These are phyloP conservation scores for Rhododendron kiyosumense DNA, from an alignment of 148 eudicot species.

Conservation along the genomic window DNA sequence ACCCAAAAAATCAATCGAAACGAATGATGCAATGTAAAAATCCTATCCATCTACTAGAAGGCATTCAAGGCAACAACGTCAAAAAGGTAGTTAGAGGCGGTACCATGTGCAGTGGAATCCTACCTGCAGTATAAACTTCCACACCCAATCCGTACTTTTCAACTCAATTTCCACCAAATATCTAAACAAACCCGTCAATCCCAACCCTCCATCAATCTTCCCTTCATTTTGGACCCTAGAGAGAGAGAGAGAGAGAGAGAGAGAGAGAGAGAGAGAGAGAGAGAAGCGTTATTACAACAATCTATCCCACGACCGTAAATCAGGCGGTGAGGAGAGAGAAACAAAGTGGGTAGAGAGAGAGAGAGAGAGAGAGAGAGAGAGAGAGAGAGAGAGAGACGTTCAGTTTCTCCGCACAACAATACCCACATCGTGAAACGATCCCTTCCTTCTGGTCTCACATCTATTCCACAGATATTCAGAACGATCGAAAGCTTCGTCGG, in stretches of 20 bases:
- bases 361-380: not conserved
- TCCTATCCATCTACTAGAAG: too few species aligned
- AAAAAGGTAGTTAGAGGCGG: too few species aligned
- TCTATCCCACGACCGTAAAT: conserved; percentile 16
- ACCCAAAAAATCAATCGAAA: too few species aligned
- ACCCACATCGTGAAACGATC: not conserved
- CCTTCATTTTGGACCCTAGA: not conserved
- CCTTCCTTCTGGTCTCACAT: not conserved
- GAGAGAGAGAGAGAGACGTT: not conserved
- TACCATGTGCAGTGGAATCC: too few species aligned
- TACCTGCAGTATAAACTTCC: not conserved
- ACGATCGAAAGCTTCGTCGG: not conserved
- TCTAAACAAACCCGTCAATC: not conserved
- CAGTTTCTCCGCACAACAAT: conserved; percentile 12
- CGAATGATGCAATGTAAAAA: too few species aligned
- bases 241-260: not conserved
- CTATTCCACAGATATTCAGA: not conserved
- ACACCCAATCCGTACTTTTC: not conserved
- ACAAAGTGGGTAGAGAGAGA: not conserved
- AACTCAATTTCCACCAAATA: not conserved
- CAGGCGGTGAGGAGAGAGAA: conserved; percentile 13
- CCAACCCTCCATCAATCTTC: not conserved
- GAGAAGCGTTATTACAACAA: not conserved
- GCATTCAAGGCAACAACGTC: too few species aligned
- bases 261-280: not conserved